Evolutionary conservation across 1,284 basidiomycete species (phyloP).

Genomic region (Sparassis latifolia): DNA sequence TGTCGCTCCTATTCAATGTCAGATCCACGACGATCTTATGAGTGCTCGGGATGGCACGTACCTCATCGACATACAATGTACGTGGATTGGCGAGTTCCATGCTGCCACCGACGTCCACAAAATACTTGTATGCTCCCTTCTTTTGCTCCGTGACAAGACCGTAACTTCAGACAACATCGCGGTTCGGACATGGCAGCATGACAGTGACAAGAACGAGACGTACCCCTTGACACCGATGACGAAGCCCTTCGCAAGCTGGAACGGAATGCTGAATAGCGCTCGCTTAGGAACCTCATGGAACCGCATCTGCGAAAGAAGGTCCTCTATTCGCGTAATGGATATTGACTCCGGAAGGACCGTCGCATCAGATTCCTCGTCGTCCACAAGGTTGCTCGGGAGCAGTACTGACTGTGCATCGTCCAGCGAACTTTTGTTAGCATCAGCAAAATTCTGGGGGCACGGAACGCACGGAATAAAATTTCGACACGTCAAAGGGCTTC

Average conservation of each 20-base stretch:
- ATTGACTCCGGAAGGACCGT: slow-evolving; percentile 57
- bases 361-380: slow-evolving; percentile 35
- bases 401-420: slow-evolving; percentile 49
- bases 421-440: slow-evolving; percentile 1
- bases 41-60: slow-evolving; percentile 24
- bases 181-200: background rate
- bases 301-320: slow-evolving; percentile 78
- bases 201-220: slow-evolving; percentile 13
- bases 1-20: slow-evolving; percentile 44
- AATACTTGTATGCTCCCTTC: slow-evolving; percentile 76
- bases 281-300: slow-evolving; percentile 86
- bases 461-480: slow-evolving; percentile 77
- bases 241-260: slow-evolving; percentile 77
- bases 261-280: slow-evolving; percentile 77
- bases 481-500: slow-evolving; percentile 66
- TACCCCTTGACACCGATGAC: slow-evolving; percentile 90
- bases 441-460: slow-evolving; percentile 1
- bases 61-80: slow-evolving; percentile 77
- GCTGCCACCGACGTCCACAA: slow-evolving; percentile 70
- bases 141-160: slow-evolving; percentile 81
- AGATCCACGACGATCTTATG: background rate
- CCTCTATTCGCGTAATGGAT: slow-evolving; percentile 67
- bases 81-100: slow-evolving; percentile 69
- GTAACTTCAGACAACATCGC: slow-evolving; percentile 47
- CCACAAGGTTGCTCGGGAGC: slow-evolving; percentile 40